These are phyloP conservation scores for Echinochloa phyllopogon DNA, from an alignment of 176 grass and related monocot species.

Conservation along the genomic window DNA sequence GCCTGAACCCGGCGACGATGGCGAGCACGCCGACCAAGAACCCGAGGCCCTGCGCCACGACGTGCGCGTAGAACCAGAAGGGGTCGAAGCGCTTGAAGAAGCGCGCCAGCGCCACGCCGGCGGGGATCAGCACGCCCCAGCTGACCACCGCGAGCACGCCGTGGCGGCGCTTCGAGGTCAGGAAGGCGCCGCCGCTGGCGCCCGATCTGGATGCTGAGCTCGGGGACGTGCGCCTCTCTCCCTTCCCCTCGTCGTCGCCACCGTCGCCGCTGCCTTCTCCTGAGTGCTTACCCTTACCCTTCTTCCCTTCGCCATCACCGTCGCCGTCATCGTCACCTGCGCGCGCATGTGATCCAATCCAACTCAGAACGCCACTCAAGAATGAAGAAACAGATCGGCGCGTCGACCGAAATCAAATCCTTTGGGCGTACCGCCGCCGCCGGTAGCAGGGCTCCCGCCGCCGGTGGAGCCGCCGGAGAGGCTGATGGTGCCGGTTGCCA, in stretches of 20 bases:
- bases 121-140: slow-evolving; percentile 41
- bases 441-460: slow-evolving; percentile 14
- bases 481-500: slow-evolving; percentile 41
- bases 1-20: slow-evolving; percentile 42
- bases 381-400: neutral
- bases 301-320: neutral
- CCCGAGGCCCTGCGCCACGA: slow-evolving; percentile 34
- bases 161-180: slow-evolving; percentile 29
- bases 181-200: neutral
- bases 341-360: neutral
- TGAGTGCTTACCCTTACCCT: neutral
- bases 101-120: slow-evolving; percentile 33
- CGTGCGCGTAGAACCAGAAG: slow-evolving; percentile 53
- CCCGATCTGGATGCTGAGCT: neutral
- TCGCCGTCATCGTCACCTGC: slow-evolving; percentile 9
- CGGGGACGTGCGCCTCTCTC: neutral
- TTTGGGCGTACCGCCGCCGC: slow-evolving; percentile 4
- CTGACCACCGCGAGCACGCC: slow-evolving; percentile 32
- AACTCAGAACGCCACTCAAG: neutral
- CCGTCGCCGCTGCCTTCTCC: neutral
- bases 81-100: slow-evolving; percentile 40
- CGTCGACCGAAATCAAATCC: neutral
- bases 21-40: slow-evolving; percentile 27
- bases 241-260: neutral
- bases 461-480: slow-evolving; percentile 17